Base-by-base conservation (phyloP, 2,329 filamentous ascomycete genomes). In the Fusarium miscanthi region DNA sequence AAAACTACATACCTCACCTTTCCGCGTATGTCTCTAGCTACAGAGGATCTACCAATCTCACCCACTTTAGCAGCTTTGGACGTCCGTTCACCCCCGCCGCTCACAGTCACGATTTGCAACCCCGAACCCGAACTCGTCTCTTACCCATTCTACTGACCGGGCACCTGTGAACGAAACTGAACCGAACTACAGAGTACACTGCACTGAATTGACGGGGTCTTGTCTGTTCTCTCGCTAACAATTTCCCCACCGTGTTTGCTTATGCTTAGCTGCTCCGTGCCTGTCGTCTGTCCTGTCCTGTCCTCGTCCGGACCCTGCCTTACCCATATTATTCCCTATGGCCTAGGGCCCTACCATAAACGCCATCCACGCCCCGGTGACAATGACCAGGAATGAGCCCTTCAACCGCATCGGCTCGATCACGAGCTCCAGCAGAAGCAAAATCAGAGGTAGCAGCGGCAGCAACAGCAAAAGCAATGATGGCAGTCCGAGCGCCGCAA, bases 381-480 rank as follows among this genome's bases (percentile, higher is more conserved):
- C 83, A 82, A 93, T 93, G 91, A 89, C 90, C 83, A 89, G 87
- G 82, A 88, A 91, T 84, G 90, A 92, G 80, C 84, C 85, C 78
- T 82, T 83, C 77, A 85, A 86, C 82, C 91, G 90, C 83, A 88
- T 91, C 87, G 81, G 79, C 80, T 82, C 81, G 57, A 62, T 78
- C 69, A 80, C 80, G 76, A 81, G 78, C 77, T 77, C 74, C 71
- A 90, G 87, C 84, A 88, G 27, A 58, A 49, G 54, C 58, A 52
- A 31, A 25, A 56, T 14, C 23, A 19, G 21, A 31, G 33, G 49
- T 27, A 56, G 30, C 21, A 60, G 25, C 46, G 25, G 31, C 27
- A 54, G 37, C 30, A 60, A 16, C 11, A 33, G 42, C 35, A 68
- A 37, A 35, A 54, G 49, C 21, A 42, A 59, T 33, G n/a, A 25